Conservation (phyloP, 2,329 filamentous ascomycete genomes). For the Metarhizium sp. region DNA sequence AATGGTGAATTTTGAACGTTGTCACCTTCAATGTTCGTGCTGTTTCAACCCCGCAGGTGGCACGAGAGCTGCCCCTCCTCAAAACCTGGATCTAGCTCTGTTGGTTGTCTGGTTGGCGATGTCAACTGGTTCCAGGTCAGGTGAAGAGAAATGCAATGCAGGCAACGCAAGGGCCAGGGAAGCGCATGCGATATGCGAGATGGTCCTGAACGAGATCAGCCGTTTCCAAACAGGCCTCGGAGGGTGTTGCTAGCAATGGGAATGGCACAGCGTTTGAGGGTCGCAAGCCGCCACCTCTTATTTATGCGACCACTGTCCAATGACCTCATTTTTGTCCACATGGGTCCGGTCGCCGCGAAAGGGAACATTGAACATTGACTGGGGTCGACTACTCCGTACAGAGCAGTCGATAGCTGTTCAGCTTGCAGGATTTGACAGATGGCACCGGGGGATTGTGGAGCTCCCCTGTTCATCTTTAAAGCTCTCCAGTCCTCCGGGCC, state of each 20-base stretch:
- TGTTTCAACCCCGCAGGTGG: conserved; percentile 1
- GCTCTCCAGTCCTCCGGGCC: not conserved
- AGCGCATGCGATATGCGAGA: not conserved
- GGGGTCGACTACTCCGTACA: too few species aligned
- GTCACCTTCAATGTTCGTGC: not conserved
- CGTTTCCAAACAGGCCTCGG: not conserved
- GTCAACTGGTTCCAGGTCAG: not conserved
- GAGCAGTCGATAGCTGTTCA: too few species aligned
- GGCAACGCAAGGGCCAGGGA: not conserved
- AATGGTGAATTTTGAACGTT: not conserved
- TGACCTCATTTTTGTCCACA: too few species aligned
- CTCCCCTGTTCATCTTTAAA: not conserved
- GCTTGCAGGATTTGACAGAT: too few species aligned
- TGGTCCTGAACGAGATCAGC: not conserved
- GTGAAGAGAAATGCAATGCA: not conserved
- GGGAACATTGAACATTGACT: too few species aligned
- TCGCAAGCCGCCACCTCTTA: too few species aligned
- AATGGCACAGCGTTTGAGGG: not conserved
- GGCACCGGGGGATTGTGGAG: too few species aligned
- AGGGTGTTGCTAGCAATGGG: too few species aligned
- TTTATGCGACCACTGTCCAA: too few species aligned
- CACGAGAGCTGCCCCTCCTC: conserved; percentile 1
- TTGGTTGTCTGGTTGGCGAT: not conserved
- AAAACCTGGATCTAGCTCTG: not conserved
- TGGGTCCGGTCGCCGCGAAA: too few species aligned